Base-by-base conservation (phyloP, 495 filamentous ascomycete genomes). In the Haplographium delicatum region DNA sequence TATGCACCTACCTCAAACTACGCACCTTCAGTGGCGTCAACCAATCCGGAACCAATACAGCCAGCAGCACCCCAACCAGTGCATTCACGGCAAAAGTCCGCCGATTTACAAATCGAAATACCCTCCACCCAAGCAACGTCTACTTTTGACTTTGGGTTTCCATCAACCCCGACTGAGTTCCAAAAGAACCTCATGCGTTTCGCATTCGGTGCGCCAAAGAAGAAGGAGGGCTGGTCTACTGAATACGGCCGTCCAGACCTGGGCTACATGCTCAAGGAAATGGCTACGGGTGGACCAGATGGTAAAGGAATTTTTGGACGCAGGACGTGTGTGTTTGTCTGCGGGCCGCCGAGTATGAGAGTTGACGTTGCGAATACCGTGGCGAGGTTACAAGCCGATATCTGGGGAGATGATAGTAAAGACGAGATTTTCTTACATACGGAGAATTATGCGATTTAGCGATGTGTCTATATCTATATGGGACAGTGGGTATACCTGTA, bases 371-470 rank as follows among this genome's bases (percentile, higher is more conserved):
- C 86, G 9, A 86, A 79, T 53, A 83, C 86, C 0, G 89, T 96
- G 19, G 91, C 91, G 0, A 71, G 80, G 48, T 68, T 96, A 61
- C 91, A 97, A 74, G 73, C 74, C 28, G 78, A 83, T 65, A 90
- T 97, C 27, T 86, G 87, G 85, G 76, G 73, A 2, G 83, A 86
- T 56, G 76, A 82, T 15, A 75, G 76, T 44, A 79, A 82, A 37
- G 91, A 96, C 62, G 91, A 97, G 78, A 84, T 97, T 50, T 95
- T 89, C 64, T 65, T 97, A 66, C 91, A 96, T 74, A 85, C 90
- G 9, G 91, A 97, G 75, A 96, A 95, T 65, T 95, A 94, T 68
- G 87, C 89, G 31, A 71, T 91, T 44, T 94, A 62, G 53, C 20
- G 8, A 16, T 19, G 25, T n/a, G n/a, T n/a, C n/a, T n/a, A n/a